These are phyloP conservation scores for Cutaneotrichosporon dermatis DNA, from an alignment of 1,284 basidiomycete species.

Conservation along the genomic window DNA sequence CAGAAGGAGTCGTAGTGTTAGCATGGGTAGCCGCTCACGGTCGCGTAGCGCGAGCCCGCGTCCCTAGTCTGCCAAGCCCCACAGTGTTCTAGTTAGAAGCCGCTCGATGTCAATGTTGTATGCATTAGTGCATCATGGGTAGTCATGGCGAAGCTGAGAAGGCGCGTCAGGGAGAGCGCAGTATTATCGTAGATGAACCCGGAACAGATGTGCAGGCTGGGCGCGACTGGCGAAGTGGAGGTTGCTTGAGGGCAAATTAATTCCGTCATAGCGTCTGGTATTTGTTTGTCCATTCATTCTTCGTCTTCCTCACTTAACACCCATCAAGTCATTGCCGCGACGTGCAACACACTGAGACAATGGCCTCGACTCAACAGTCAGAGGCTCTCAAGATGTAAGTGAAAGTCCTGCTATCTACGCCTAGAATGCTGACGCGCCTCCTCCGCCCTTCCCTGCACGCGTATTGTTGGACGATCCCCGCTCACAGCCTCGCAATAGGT, in stretches of 20 bases:
- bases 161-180: no score
- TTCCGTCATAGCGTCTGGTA: background rate
- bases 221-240: background rate
- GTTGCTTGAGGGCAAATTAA: background rate
- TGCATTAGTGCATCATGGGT: background rate
- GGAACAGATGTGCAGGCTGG: no score
- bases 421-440: background rate
- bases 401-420: background rate
- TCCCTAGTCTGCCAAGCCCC: background rate
- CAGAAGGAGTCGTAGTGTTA: constrained; percentile 5
- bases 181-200: no score
- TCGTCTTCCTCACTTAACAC: background rate
- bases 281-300: background rate
- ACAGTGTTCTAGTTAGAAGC: background rate
- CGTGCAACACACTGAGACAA: background rate
- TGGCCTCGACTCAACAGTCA: constrained; percentile 9
- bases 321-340: background rate
- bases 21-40: constrained; percentile 9
- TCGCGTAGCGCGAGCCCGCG: constrained; percentile 13
- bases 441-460: background rate
- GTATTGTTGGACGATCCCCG: background rate
- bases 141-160: background rate
- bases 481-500: constrained; percentile 72
- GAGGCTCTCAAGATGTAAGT: constrained; percentile 16
- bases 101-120: background rate